Percentiles rank a stretch among this genome's conserved stretches.
phyloP scores from a whole-genome alignment of 495 filamentous ascomycete genomes.

The Neurospora tetraspora region DNA sequence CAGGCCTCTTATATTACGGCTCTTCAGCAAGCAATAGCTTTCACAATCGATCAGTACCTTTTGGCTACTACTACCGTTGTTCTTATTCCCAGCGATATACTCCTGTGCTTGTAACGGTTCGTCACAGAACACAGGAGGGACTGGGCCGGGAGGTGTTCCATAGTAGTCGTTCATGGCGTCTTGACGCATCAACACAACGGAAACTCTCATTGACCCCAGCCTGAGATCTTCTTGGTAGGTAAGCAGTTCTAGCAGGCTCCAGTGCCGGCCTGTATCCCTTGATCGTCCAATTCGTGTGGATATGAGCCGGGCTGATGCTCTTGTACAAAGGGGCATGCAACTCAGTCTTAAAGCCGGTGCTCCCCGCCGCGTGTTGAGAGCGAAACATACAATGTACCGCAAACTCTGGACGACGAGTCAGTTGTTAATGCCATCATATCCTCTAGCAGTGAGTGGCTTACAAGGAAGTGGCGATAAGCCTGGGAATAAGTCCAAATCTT shows the following conservation, averaged over 20 bases:
- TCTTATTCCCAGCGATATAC: too few relatives aligned
- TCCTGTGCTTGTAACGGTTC: too few relatives aligned
- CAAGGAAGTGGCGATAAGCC: not conserved
- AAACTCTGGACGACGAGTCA: not conserved
- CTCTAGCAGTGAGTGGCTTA: not conserved
- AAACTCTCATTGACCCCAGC: not conserved
- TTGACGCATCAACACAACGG: not conserved
- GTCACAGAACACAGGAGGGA: not conserved
- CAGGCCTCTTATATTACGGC: too few relatives aligned
- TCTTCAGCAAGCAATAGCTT: too few relatives aligned
- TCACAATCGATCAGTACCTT: too few relatives aligned
- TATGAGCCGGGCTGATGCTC: not conserved
- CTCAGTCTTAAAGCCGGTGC: not conserved
- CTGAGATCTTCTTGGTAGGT: too few relatives aligned
- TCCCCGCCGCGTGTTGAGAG: not conserved
- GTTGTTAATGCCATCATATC: not conserved
- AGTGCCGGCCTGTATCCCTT: too few relatives aligned
- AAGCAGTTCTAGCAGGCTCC: too few relatives aligned
- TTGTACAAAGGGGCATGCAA: not conserved
- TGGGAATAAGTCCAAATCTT: not conserved
- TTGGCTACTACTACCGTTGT: too few relatives aligned
- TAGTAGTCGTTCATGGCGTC: not conserved
- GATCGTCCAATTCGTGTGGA: too few relatives aligned
- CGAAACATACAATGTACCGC: not conserved
- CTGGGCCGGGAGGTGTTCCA: not conserved